Conservation (phyloP, 805 yeast species). For the Yarrowia bubula region DNA sequence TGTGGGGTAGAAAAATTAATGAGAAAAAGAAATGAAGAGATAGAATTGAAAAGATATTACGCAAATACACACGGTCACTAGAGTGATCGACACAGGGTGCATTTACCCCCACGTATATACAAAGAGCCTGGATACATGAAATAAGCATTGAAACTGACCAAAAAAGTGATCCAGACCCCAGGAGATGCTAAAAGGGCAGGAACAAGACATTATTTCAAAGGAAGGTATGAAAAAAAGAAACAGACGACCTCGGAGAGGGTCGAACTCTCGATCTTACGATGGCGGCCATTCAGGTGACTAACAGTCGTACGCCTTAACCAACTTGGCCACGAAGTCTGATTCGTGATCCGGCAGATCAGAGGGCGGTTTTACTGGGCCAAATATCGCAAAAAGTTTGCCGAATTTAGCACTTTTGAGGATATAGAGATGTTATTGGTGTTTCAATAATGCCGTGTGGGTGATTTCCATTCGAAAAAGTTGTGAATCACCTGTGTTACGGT, state of each 20-base stretch:
- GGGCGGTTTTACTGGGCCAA: background rate
- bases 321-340: constrained; percentile 25
- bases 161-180: background rate
- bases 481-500: too few relatives aligned
- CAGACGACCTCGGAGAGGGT: constrained; percentile 26
- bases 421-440: background rate
- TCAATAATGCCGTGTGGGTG: too few relatives aligned
- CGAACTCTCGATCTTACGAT: constrained; percentile 24
- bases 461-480: too few relatives aligned
- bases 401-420: background rate
- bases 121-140: background rate
- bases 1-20: background rate
- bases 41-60: too few relatives aligned
- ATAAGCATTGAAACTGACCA: constrained; percentile 7
- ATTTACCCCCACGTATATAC: background rate
- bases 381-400: background rate
- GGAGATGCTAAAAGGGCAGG: background rate
- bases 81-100: background rate
- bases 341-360: background rate
- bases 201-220: background rate
- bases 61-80: too few relatives aligned
- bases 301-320: constrained; percentile 25
- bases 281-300: constrained; percentile 10
- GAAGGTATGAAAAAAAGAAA: background rate
- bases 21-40: background rate